phyloP scores from a whole-genome alignment of 1,284 basidiomycete species.

The Apiotrichum domesticum region DNA sequence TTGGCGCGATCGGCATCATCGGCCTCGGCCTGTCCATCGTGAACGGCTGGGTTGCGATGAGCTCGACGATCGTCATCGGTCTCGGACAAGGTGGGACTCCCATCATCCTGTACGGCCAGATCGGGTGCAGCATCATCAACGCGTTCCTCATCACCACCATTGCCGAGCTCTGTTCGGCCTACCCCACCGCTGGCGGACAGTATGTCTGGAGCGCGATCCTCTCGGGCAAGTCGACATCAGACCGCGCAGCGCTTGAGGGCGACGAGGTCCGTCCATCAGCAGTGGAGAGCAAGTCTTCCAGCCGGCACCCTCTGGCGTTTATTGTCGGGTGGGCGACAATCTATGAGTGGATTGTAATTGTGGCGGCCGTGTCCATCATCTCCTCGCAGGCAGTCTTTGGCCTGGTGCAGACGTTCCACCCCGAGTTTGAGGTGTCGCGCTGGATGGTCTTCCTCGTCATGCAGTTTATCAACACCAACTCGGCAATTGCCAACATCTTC shows the following conservation, averaged over 20 bases:
- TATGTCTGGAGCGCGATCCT: constrained; percentile 14
- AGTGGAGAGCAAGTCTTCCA: neutral
- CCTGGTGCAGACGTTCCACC: constrained; percentile 13
- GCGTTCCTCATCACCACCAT: constrained; percentile 5
- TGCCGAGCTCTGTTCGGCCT: constrained; percentile 9
- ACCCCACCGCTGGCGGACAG: constrained; percentile 11
- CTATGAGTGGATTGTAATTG: constrained; percentile 18
- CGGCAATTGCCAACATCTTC: constrained; percentile 17
- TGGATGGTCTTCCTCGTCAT: constrained; percentile 23
- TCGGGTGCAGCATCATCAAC: constrained; percentile 10
- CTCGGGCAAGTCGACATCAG: neutral
- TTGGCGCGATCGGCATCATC: constrained; percentile 10
- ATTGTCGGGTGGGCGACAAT: constrained; percentile 15
- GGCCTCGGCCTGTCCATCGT: constrained; percentile 14
- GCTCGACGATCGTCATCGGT: constrained; percentile 13
- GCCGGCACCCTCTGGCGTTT: constrained; percentile 14
- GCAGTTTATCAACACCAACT: constrained; percentile 11
- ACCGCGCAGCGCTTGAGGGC: neutral
- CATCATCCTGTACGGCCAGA: constrained; percentile 9
- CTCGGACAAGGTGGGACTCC: constrained; percentile 10
- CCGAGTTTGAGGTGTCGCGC: constrained; percentile 14
- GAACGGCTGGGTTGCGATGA: constrained; percentile 17
- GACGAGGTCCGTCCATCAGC: neutral
- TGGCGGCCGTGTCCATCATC: constrained; percentile 20
- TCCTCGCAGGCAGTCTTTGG: constrained; percentile 15